Evolutionary conservation across 2,329 filamentous ascomycete genomes (phyloP), one percentile per base, ranked within the genome.

Genomic region (Penicillium crustosum): DNA sequence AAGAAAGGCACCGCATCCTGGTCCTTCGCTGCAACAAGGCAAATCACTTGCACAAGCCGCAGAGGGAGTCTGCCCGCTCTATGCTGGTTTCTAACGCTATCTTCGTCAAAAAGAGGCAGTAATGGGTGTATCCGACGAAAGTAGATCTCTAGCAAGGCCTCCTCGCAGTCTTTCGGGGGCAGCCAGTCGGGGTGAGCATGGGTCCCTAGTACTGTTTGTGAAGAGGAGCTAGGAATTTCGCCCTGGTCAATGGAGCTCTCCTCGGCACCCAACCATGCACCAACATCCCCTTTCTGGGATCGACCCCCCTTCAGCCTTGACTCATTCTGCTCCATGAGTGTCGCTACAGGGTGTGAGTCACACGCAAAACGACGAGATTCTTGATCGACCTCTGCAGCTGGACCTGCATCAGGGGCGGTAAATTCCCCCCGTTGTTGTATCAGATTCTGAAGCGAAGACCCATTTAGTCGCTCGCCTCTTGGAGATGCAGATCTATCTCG

Each of bases 11-110:
- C 53, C 6, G 69, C 71, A 21, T 59, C 61, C 8, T 59, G 57
- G 13, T 68, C 69, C 58, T 74, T 74, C 35, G 68, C 68, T 8
- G 70, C 69, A 17, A 71, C 68, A 6, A 73, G 66, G 42, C 69
- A 71, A 27, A 73, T 68, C 0, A 65, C 65, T 42, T 72, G 68
- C n/a, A 70, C 43, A 10, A 73, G 64, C 12, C 65, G 64, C 19
- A 61, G 55, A 33, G 67, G 65, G 19, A 65, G 59, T 17, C 50
- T 58, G 1, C 63, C 65, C 19, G 61, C 62, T 17, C 53, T 59
- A n/a, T 66, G 66, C 36, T 69, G 63, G 4, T 15, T 36, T 8
- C 65, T 61, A 3, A 70, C 60, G 17, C 65, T 62, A 5, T 61
- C 47, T 29, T 70, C 65, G n/a, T 73, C 61, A 9, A 73, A 41